phyloP scores from a whole-genome alignment of 106 monocot species.

The Cymbidium sinense region DNA sequence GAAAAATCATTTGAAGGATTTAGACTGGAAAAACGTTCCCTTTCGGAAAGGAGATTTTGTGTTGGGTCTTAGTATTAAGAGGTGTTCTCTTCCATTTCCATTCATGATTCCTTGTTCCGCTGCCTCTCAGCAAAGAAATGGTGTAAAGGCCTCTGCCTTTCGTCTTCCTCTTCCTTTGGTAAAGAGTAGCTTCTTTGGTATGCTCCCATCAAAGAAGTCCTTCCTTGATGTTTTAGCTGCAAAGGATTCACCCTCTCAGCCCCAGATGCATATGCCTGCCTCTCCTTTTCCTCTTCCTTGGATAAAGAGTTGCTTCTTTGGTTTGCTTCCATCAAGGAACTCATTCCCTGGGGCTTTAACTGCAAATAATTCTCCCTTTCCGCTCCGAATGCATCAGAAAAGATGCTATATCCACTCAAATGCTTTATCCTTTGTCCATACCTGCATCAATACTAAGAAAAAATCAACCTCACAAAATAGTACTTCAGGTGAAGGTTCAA shows the following conservation, averaged over 20 bases:
- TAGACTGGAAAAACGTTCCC: background rate
- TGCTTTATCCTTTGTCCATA: background rate
- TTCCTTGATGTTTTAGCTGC: too few relatives aligned
- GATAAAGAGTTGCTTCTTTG: slow-evolving; percentile 1
- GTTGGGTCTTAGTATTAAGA: slow-evolving; percentile 51
- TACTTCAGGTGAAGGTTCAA: too few relatives aligned
- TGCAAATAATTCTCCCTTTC: slow-evolving; percentile 45
- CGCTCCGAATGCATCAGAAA: background rate
- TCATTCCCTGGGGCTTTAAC: slow-evolving; percentile 49
- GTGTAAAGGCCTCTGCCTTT: slow-evolving; percentile 37
- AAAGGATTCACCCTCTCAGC: too few relatives aligned
- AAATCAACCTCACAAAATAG: too few relatives aligned
- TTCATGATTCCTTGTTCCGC: slow-evolving; percentile 24
- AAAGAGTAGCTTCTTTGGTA: too few relatives aligned
- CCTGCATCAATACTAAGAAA: slow-evolving; percentile 16
- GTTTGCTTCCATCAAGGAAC: slow-evolving; percentile 26
- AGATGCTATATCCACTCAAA: too few relatives aligned
- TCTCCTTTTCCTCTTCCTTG: slow-evolving; percentile 14
- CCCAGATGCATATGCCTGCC: too few relatives aligned
- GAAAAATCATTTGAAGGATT: too few relatives aligned
- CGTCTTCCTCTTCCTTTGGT: too few relatives aligned
- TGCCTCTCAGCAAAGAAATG: slow-evolving; percentile 63
- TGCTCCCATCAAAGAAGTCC: too few relatives aligned
- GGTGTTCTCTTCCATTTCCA: slow-evolving; percentile 23
- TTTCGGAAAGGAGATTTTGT: slow-evolving; percentile 55